Percentiles rank a stretch among this genome's conserved stretches.
These are phyloP conservation scores for Austroboletus niveus DNA, from an alignment of 1,284 basidiomycete species.

Conservation along the genomic window DNA sequence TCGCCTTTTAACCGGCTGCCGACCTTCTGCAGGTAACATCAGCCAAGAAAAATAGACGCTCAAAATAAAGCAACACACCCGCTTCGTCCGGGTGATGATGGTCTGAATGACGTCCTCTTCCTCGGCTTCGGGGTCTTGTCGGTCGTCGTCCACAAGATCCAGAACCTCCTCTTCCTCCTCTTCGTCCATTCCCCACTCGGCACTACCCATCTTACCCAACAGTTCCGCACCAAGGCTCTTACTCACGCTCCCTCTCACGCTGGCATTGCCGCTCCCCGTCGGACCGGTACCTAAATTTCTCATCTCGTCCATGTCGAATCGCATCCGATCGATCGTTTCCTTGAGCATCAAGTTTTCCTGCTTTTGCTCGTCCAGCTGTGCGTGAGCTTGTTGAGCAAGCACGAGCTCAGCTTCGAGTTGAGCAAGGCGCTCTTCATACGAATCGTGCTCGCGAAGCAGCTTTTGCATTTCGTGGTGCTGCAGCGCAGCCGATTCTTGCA, in stretches of 20 bases:
- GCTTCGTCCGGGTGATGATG: slow-evolving; percentile 75
- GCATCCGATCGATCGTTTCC: slow-evolving; percentile 90
- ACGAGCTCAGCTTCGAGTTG: slow-evolving; percentile 67
- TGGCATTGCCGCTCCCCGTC: slow-evolving; percentile 48
- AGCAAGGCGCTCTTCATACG: slow-evolving; percentile 65
- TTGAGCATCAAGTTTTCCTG: slow-evolving; percentile 88
- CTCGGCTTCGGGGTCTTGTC: slow-evolving; percentile 62
- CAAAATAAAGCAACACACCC: slow-evolving; percentile 44
- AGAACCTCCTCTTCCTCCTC: slow-evolving; percentile 35
- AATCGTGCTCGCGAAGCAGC: slow-evolving; percentile 60
- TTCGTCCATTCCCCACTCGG: slow-evolving; percentile 41
- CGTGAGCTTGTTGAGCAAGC: slow-evolving; percentile 66
- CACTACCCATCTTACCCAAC: slow-evolving; percentile 50
- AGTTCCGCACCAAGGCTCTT: slow-evolving; percentile 84
- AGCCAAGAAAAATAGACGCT: slow-evolving; percentile 6
- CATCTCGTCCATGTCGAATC: slow-evolving; percentile 89
- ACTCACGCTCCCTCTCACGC: slow-evolving; percentile 52
- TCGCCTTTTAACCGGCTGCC: slow-evolving; percentile 53
- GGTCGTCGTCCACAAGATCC: slow-evolving; percentile 44
- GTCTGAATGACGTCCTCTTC: slow-evolving; percentile 75
- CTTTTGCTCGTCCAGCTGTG: slow-evolving; percentile 82
- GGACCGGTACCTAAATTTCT: slow-evolving; percentile 46
- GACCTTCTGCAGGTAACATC: slow-evolving; percentile 53
- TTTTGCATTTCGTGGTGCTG: slow-evolving; percentile 65
- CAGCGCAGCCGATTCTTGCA: slow-evolving; percentile 55